A percentile compares a stretch with the other conserved stretches of the same genome.
phyloP scores from a whole-genome alignment of 441 rosid genomes.

The Jatropha multifida region DNA sequence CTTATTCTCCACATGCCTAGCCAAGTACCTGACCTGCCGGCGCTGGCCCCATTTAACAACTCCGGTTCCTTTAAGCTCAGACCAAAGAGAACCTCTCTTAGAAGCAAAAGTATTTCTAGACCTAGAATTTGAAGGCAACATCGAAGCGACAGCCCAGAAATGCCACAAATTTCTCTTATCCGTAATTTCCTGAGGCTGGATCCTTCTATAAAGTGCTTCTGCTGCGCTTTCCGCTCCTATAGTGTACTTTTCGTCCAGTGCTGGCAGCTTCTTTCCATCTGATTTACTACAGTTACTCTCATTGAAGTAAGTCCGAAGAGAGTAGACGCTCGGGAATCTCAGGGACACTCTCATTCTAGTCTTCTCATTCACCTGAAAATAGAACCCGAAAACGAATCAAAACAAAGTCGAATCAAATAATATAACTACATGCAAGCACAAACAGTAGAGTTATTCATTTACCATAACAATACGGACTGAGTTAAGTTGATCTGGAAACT shows the following conservation, averaged over 20 bases:
- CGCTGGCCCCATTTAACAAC: slow-evolving; percentile 83
- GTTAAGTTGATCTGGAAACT: slow-evolving; percentile 59
- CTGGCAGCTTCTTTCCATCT: slow-evolving; percentile 49
- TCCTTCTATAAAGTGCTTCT: slow-evolving; percentile 59
- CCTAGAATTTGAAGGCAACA: neutral
- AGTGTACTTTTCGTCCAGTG: slow-evolving; percentile 63
- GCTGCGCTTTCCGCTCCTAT: slow-evolving; percentile 58
- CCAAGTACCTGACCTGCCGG: slow-evolving; percentile 57
- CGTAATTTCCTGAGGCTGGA: slow-evolving; percentile 52
- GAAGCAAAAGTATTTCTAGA: slow-evolving; percentile 12
- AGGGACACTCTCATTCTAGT: slow-evolving; percentile 50
- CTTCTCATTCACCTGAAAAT: slow-evolving; percentile 66
- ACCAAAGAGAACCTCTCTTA: slow-evolving; percentile 48
- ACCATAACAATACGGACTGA: slow-evolving; percentile 74
- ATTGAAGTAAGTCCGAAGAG: slow-evolving; percentile 55
- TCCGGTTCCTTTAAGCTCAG: slow-evolving; percentile 46
- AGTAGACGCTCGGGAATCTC: slow-evolving; percentile 65
- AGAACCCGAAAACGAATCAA: neutral
- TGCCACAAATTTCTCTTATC: slow-evolving; percentile 41
- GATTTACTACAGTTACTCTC: slow-evolving; percentile 27
- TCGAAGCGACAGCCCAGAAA: slow-evolving; percentile 57
- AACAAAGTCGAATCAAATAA: neutral
- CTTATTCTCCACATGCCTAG: slow-evolving; percentile 33
- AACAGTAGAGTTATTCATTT: neutral
- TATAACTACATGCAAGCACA: neutral